Conservation (phyloP, 2,329 filamentous ascomycete genomes). For the Beauveria australis region DNA sequence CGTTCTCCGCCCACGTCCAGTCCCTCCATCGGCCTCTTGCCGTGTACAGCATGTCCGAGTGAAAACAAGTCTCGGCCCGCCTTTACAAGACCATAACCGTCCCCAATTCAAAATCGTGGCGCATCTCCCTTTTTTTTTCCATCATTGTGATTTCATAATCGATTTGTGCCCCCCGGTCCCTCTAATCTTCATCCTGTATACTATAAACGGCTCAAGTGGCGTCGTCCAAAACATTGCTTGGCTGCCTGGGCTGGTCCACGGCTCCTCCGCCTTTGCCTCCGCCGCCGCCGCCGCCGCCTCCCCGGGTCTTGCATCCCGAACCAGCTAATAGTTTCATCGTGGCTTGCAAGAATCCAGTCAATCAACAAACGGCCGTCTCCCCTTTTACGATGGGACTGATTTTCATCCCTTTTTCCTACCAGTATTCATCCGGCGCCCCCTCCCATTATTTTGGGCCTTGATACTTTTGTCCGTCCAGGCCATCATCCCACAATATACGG, state of each 20-base stretch:
- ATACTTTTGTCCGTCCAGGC: neutral
- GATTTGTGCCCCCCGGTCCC: neutral
- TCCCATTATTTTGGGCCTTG: neutral
- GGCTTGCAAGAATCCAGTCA: neutral
- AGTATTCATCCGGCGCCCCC: too few relatives aligned
- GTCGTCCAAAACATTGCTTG: neutral
- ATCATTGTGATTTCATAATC: neutral
- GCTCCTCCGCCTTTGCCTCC: neutral
- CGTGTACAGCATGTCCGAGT: neutral
- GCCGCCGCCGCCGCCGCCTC: neutral
- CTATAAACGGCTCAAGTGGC: conserved; percentile 1
- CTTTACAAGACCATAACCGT: neutral
- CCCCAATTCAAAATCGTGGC: neutral
- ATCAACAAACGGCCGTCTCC: too few relatives aligned
- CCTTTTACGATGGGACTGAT: too few relatives aligned
- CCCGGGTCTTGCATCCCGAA: conserved; percentile 7
- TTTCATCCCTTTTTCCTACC: too few relatives aligned
- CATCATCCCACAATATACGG: neutral
- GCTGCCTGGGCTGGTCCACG: neutral
- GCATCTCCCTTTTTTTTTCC: neutral
- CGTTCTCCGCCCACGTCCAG: neutral
- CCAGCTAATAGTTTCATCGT: conserved; percentile 8
- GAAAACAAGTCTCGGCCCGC: neutral
- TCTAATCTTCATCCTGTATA: neutral
- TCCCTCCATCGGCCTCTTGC: neutral